Conservation (phyloP, 2,329 filamentous ascomycete genomes). For the Claviceps sp. region DNA sequence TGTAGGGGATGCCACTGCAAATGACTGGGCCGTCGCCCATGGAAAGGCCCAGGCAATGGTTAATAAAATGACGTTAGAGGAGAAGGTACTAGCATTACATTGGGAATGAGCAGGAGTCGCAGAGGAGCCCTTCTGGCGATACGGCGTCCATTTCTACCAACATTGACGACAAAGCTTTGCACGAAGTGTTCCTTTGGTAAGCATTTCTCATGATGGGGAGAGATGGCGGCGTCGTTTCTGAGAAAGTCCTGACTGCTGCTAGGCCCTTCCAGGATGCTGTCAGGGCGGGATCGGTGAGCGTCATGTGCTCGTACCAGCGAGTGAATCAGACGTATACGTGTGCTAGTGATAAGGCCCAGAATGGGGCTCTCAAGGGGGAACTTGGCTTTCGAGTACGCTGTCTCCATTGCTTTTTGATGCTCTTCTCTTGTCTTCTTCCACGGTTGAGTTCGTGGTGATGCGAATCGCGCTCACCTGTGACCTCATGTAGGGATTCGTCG, state of each 20-base stretch:
- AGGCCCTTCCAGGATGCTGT: conserved; percentile 57
- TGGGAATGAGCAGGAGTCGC: conserved; percentile 61
- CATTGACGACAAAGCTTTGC: conserved; percentile 46
- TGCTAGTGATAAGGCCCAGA: conserved; percentile 52
- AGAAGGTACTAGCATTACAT: conserved; percentile 60
- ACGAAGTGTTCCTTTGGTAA: conserved; percentile 42
- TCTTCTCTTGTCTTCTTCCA: neutral
- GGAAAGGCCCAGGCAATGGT: conserved; percentile 56
- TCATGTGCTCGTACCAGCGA: conserved; percentile 55
- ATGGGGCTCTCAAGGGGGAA: conserved; percentile 50
- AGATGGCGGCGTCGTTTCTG: too few species aligned
- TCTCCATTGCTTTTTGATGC: neutral
- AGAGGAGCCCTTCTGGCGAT: conserved; percentile 48
- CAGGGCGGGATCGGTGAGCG: conserved; percentile 39
- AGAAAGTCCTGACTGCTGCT: too few species aligned
- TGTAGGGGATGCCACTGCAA: neutral
- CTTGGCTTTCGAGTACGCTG: conserved; percentile 33
- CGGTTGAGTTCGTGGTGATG: neutral
- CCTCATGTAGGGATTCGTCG: conserved; percentile 39
- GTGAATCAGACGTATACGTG: conserved; percentile 59
- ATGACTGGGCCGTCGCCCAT: conserved; percentile 55
- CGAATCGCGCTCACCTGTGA: conserved; percentile 9
- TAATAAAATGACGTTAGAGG: conserved; percentile 55
- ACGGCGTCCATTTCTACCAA: conserved; percentile 42
- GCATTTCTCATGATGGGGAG: neutral